Evolutionary conservation across 2,329 filamentous ascomycete genomes (phyloP).

Genomic region (Setomelanomma holmii): DNA sequence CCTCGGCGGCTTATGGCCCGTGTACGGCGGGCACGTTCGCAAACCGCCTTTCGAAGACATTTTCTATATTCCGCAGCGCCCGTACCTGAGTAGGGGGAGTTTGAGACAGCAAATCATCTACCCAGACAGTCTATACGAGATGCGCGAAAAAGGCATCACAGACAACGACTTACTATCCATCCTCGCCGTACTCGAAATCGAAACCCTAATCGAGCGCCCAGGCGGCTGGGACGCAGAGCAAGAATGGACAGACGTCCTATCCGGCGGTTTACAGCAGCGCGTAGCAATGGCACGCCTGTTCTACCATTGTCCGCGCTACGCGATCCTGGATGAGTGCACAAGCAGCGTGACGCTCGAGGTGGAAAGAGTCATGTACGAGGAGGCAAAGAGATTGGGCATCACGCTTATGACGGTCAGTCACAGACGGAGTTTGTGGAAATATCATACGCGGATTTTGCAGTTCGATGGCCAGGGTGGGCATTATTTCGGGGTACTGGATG

Average conservation of each 20-base stretch:
- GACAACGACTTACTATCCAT: constrained; percentile 82
- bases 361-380: constrained; percentile 96
- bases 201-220: constrained; percentile 79
- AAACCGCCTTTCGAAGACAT: constrained; percentile 93
- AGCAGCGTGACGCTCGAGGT: constrained; percentile 93
- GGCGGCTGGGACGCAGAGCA: constrained; percentile 91
- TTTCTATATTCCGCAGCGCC: constrained; percentile 97
- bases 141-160: constrained; percentile 82
- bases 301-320: constrained; percentile 91
- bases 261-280: constrained; percentile 90
- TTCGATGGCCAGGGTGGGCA: constrained; percentile 95
- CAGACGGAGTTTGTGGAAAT: constrained; percentile 91
- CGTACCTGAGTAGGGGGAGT: constrained; percentile 88
- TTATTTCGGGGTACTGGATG: constrained; percentile 88
- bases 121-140: constrained; percentile 85
- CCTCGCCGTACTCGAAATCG: constrained; percentile 80
- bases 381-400: constrained; percentile 87
- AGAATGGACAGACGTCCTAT: constrained; percentile 95
- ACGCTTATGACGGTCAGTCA: constrained; percentile 98
- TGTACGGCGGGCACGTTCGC: constrained; percentile 91
- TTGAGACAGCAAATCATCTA: constrained; percentile 98
- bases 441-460: constrained; percentile 92
- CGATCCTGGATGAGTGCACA: constrained; percentile 97
- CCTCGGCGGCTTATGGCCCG: constrained; percentile 93
- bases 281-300: constrained; percentile 96